Base-by-base conservation (phyloP, 257 asterid genomes). In the Solanum sparsipilum region DNA sequence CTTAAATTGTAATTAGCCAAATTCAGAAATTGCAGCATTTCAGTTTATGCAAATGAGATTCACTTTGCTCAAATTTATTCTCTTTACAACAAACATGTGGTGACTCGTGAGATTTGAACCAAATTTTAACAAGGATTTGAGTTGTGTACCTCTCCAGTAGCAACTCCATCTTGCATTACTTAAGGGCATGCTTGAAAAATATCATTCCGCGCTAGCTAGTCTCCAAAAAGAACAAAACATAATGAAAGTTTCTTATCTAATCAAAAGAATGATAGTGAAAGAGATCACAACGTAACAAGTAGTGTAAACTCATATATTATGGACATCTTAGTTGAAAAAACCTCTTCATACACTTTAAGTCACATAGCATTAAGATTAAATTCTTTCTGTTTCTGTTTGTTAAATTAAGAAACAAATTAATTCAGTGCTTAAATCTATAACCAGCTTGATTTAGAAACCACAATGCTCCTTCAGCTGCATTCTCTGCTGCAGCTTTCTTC, bases 381-480 rank as follows among this genome's bases (percentile, higher is more conserved):
- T 34, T 34, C 15, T 72, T 34, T 23, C 29, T 9, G 46, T 73
- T 36, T 39, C 52, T 73, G 31, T 68, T 3, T 18, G 13, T 20
- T 4, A 10, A 9, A 9, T 9, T 34, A 71, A 31, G 12, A 3
- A 18, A 34, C 32, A 39, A 38, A 32, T 6, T 25, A 44, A 15
- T 12, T 84, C 52, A 84, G n/a, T 23, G 20, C 23, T 84, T 86
- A 15, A 52, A 71, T 44, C 32, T 48, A 86, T 86, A 72, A 46
- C 84, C 88, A 16, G 83, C n/a, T 68, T 86, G 35, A 3, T 72
- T 86, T 23, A 86, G 65, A 74, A 39, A 86, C 88, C 88, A 71
- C 44, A 86, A 15, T 6, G 88, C 88, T 35, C 88, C 88, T 86
- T 86, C 88, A 70, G 88, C 88, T 46, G 88, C 88, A 86, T 48